A percentile compares a stretch with the other conserved stretches of the same genome.
phyloP scores from a whole-genome alignment of 305 asterid species.

The Fraxinus angustifolia region DNA sequence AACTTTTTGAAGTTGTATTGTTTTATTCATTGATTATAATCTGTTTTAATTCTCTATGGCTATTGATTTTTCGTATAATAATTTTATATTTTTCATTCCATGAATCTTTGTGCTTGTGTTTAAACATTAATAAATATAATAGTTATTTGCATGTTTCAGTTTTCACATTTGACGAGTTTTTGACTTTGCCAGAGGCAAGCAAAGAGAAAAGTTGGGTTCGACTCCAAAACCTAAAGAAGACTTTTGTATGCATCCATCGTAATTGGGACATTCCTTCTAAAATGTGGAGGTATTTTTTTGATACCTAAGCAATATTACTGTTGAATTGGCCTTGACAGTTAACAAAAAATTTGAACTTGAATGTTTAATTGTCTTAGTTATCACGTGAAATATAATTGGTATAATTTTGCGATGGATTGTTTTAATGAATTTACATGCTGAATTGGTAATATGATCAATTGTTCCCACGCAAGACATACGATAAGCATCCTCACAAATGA shows the following conservation, averaged over 20 bases:
- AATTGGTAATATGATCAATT: background rate
- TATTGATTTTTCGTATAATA: no score
- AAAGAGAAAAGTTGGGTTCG: background rate
- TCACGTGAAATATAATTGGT: background rate
- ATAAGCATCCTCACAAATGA: background rate
- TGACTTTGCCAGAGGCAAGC: background rate
- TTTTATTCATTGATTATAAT: no score
- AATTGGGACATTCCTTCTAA: background rate
- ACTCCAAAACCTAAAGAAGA: background rate
- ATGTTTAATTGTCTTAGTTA: background rate
- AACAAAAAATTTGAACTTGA: background rate
- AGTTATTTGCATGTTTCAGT: background rate
- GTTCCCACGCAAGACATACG: background rate
- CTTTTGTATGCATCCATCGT: background rate
- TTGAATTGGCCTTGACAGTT: background rate
- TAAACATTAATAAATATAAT: background rate
- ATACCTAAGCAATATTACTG: background rate
- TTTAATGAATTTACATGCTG: background rate
- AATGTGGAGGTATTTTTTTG: background rate
- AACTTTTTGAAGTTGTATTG: no score
- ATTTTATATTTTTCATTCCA: no score
- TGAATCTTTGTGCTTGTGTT: no score
- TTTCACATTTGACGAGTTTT: background rate
- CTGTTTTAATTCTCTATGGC: no score
- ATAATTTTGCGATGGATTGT: no score